These are phyloP conservation scores for Theileria sp. DNA, from an alignment of 169 alveolate genomes.

Conservation along the genomic window DNA sequence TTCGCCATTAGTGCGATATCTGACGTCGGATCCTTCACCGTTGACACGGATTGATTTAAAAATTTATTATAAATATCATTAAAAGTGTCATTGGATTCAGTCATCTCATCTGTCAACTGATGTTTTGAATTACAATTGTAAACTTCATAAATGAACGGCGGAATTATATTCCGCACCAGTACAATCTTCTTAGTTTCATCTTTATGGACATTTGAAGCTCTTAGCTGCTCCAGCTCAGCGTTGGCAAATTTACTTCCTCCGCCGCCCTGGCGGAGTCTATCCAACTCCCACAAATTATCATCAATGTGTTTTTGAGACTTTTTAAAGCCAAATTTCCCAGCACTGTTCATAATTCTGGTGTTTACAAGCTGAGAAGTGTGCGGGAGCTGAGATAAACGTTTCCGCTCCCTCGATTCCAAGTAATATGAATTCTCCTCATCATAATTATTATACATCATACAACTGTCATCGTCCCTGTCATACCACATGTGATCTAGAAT, in stretches of 20 bases:
- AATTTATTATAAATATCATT: constrained; percentile 78
- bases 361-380: constrained; percentile 15
- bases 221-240: constrained; percentile 73
- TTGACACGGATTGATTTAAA: constrained; percentile 68
- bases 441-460: constrained; percentile 62
- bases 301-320: constrained; percentile 86
- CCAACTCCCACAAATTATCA: constrained; percentile 94
- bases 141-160: constrained; percentile 88
- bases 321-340: neutral
- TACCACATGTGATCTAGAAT: constrained; percentile 70
- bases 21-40: constrained; percentile 94
- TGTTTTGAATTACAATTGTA: constrained; percentile 7
- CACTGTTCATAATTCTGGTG: neutral
- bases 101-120: constrained; percentile 1
- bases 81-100: constrained; percentile 77
- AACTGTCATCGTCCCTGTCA: constrained; percentile 67
- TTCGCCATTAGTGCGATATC: constrained; percentile 96
- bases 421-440: constrained; percentile 54
- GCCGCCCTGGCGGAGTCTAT: constrained; percentile 91
- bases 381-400: constrained; percentile 63
- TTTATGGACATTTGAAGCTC: constrained; percentile 85
- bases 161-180: constrained; percentile 89
- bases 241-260: constrained; percentile 77
- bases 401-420: constrained; percentile 54
- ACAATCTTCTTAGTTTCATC: constrained; percentile 87